Conservation (phyloP, 139 green algal species). For the Penium margaritaceum region DNA sequence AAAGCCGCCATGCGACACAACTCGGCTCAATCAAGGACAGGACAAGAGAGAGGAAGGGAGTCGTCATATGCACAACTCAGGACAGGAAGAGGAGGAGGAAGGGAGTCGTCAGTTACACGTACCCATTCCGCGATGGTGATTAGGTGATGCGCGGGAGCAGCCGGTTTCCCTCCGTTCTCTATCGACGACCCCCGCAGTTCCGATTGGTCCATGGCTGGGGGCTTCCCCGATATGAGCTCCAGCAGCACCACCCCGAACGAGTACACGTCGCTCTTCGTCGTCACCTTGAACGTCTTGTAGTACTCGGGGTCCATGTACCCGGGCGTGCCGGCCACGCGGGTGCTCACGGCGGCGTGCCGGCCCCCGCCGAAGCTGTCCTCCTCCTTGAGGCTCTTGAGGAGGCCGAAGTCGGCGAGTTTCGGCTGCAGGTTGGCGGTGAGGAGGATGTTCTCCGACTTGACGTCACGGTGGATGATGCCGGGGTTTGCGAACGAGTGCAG, state of each 20-base stretch:
- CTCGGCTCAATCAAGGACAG: no score
- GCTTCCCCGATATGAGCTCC: conserved; percentile 11
- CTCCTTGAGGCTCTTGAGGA: conserved; percentile 17
- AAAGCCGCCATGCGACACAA: no score
- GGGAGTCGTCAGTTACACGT: no score
- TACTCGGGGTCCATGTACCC: conserved; percentile 43
- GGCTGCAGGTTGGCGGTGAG: conserved; percentile 19
- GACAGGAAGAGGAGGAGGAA: no score
- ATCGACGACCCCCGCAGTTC: background rate
- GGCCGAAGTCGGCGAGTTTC: conserved; percentile 32
- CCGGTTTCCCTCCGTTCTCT: no score
- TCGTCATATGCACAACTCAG: no score
- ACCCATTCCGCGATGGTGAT: conserved; percentile 1
- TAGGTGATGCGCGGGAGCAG: no score
- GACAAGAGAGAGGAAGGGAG: no score
- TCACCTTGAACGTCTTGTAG: conserved; percentile 17
- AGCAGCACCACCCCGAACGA: conserved; percentile 9
- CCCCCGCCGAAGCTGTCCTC: no score
- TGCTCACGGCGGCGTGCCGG: conserved; percentile 22
- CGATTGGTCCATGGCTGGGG: background rate
- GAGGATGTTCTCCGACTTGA: conserved; percentile 41
- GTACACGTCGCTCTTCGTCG: conserved; percentile 34
- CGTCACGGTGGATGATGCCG: conserved; percentile 38
- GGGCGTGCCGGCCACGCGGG: conserved; percentile 18
- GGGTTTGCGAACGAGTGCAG: conserved; percentile 25